Evolutionary conservation across 2,329 filamentous ascomycete species (phyloP), one percentile per base, ranked within the genome.

Genomic region (Dothideomycetes sp.): DNA sequence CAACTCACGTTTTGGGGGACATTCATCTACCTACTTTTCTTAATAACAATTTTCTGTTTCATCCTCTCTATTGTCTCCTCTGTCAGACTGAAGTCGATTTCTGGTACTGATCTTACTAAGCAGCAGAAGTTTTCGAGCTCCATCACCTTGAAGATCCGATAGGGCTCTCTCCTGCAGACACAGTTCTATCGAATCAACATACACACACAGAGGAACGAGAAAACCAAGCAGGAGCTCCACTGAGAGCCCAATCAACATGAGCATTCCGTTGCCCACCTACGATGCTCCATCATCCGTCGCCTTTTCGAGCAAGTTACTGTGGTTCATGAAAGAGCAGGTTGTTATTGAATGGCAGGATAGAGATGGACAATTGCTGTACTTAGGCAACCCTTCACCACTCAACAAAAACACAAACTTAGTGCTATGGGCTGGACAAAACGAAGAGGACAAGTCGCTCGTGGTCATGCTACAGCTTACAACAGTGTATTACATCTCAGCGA

Each of bases 401-500:
- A 36, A 36, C 25, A 42, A 36, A 27, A 27, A 42, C 13, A 20
- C 25, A 12, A 34, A 24, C 15, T 22, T 42, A 5, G 12, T 36
- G 8, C 33, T 36, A 5, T 42, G 32, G 40, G 22, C 31, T 9
- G 38, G 38, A 10, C 23, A 31, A 16, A 11, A 30, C 15, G 18
- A 30, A 30, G 19, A 4, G 7, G n/a, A 34, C 15, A 15, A 31
- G 11, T 20, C 13, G 17, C 22, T 23, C 16, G 39, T 36, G 13
- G 15, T 27, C 18, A 35, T 42, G 39, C 11, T 42, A 12, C 39
- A 42, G 16, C 25, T 42, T n/a, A 42, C 39, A 15, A 12, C 31
- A 17, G 30, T 24, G n/a, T 31, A 42, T 16, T 42, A 42, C 20
- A 15, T 34, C 5, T 25, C 11, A 8, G 25, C 15, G 2, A 34